Percentiles rank a stretch among this genome's conserved stretches.
These are phyloP conservation scores for Oleoguttula mirabilis DNA, from an alignment of 495 filamentous ascomycete genomes.

Conservation along the genomic window DNA sequence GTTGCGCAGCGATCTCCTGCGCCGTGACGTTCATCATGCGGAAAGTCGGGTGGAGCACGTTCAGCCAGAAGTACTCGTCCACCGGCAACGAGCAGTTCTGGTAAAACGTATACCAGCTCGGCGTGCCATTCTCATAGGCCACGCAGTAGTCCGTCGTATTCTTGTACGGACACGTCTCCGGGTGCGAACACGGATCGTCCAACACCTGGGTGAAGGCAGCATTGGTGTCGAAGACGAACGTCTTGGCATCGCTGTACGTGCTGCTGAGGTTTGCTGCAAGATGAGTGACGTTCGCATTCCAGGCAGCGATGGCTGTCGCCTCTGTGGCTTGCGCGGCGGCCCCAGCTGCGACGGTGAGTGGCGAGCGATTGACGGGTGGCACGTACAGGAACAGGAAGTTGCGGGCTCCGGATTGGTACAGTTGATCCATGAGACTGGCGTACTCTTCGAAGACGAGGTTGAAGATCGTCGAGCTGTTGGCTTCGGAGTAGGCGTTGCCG, in stretches of 20 bases:
- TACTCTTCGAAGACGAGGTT: slow-evolving; percentile 47
- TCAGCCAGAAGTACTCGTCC: slow-evolving; percentile 53
- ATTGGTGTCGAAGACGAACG: slow-evolving; percentile 27
- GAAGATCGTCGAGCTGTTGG: slow-evolving; percentile 34
- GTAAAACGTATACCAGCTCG: slow-evolving; percentile 35
- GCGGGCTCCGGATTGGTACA: slow-evolving; percentile 51
- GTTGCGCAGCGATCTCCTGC: slow-evolving; percentile 7
- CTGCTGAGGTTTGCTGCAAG: slow-evolving; percentile 18
- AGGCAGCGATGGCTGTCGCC: slow-evolving; percentile 21
- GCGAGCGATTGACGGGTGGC: slow-evolving; percentile 57
- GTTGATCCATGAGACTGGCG: slow-evolving; percentile 38
- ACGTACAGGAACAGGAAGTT: slow-evolving; percentile 69
- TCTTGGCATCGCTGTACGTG: slow-evolving; percentile 20
- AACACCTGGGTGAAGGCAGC: slow-evolving; percentile 22
- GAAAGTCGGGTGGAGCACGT: slow-evolving; percentile 48
- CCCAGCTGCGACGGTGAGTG: slow-evolving; percentile 32
- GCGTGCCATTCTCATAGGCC: slow-evolving; percentile 46
- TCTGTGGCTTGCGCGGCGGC: slow-evolving; percentile 7
- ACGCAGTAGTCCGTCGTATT: slow-evolving; percentile 45
- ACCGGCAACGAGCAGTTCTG: slow-evolving; percentile 39
- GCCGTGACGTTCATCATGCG: slow-evolving; percentile 47
- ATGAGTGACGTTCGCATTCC: slow-evolving; percentile 20
- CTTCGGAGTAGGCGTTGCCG: slow-evolving; percentile 48
- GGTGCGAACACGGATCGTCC: slow-evolving; percentile 20
- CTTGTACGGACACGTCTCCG: slow-evolving; percentile 32